phyloP scores from a whole-genome alignment of 805 yeast genomes.

The Yamadazyma sp. region DNA sequence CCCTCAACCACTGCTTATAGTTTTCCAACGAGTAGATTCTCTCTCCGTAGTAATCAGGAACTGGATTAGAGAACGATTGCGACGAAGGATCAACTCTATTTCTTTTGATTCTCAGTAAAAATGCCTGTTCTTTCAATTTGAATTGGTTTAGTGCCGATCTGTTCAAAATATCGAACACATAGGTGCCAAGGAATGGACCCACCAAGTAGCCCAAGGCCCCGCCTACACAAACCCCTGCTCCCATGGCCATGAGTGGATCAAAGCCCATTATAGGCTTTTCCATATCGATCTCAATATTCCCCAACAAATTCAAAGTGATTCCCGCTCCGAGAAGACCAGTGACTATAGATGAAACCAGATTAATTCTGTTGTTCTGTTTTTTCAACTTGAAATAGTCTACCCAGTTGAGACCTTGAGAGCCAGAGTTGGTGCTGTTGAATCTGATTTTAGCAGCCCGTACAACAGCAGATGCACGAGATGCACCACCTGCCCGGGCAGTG shows the following conservation, averaged over 20 bases:
- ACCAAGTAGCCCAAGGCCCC: conserved; percentile 76
- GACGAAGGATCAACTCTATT: conserved; percentile 91
- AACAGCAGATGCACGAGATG: too few species aligned
- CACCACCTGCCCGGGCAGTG: too few species aligned
- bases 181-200: conserved; percentile 80
- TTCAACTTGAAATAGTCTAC: conserved; percentile 74
- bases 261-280: conserved; percentile 83
- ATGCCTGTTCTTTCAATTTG: conserved; percentile 65
- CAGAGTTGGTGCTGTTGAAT: too few species aligned
- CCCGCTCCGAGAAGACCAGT: conserved; percentile 68
- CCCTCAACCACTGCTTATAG: conserved; percentile 95
- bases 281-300: conserved; percentile 83
- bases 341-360: conserved; percentile 62
- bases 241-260: conserved; percentile 81
- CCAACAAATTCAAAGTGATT: conserved; percentile 70
- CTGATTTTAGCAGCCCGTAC: too few species aligned
- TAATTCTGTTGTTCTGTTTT: conserved; percentile 70
- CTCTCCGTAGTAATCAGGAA: conserved; percentile 98
- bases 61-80: conserved; percentile 89
- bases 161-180: conserved; percentile 59
- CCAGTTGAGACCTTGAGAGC: conserved; percentile 64
- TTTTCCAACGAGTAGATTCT: conserved; percentile 82
- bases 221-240: conserved; percentile 68
- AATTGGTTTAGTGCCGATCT: conserved; percentile 47
- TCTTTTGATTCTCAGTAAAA: conserved; percentile 67